These are phyloP conservation scores for Anaeromyces robustus DNA, from an alignment of 192 early-diverging fungal species.

Conservation along the genomic window DNA sequence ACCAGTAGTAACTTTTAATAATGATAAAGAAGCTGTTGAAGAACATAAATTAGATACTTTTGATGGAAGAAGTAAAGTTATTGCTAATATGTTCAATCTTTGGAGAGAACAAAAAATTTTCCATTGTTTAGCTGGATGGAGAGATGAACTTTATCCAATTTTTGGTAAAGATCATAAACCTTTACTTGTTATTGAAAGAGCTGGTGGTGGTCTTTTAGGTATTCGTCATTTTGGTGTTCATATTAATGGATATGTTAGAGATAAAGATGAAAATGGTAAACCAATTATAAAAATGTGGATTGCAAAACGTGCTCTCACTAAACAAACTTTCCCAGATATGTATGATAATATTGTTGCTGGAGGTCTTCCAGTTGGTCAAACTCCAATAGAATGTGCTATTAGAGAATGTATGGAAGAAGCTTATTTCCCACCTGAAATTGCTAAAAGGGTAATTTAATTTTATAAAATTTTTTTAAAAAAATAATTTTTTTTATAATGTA, in stretches of 20 bases:
- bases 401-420: conserved; percentile 91
- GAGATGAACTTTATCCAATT: not conserved
- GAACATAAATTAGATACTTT: not conserved
- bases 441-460: conserved; percentile 11
- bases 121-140: not conserved
- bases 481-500: no score
- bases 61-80: not conserved
- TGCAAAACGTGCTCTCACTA: conserved; percentile 54
- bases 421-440: conserved; percentile 36
- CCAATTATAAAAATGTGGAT: conserved; percentile 68
- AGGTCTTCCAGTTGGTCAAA: conserved; percentile 49
- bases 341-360: conserved; percentile 61
- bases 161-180: not conserved
- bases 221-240: conserved; percentile 78
- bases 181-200: conserved; percentile 60
- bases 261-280: conserved; percentile 3
- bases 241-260: conserved; percentile 58
- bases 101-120: not conserved
- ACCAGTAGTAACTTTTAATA: not conserved
- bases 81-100: not conserved
- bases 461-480: no score
- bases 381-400: conserved; percentile 45
- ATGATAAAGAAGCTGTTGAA: not conserved
- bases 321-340: conserved; percentile 76
- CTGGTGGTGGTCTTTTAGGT: conserved; percentile 63